These are phyloP conservation scores for Candida dubliniensis DNA, from an alignment of 1,139 yeast genomes.

Conservation along the genomic window DNA sequence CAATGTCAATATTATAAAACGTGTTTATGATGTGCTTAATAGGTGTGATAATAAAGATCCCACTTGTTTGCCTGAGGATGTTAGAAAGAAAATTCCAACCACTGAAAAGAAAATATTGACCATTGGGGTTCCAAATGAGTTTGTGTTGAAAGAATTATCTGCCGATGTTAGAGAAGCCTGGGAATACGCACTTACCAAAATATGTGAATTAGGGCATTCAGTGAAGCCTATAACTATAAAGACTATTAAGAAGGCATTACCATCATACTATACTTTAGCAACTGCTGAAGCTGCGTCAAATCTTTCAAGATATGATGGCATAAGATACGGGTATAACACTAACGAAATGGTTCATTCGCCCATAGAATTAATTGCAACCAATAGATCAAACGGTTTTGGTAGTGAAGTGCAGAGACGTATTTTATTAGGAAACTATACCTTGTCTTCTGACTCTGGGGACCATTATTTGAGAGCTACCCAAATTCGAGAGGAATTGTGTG, in stretches of 20 bases:
- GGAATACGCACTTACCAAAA: slow-evolving; percentile 38
- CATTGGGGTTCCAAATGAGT: slow-evolving; percentile 75
- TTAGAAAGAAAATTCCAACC: slow-evolving; percentile 30
- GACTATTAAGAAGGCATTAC: slow-evolving; percentile 63
- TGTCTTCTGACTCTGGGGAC: slow-evolving; percentile 75
- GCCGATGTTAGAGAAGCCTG: slow-evolving; percentile 48
- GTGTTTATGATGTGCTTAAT: slow-evolving; percentile 59
- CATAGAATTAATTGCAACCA: slow-evolving; percentile 44
- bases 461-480: slow-evolving; percentile 77
- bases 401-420: slow-evolving; percentile 81
- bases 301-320: slow-evolving; percentile 84
- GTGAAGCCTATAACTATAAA: slow-evolving; percentile 70
- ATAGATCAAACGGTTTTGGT: slow-evolving; percentile 72
- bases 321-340: slow-evolving; percentile 64
- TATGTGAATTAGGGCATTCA: slow-evolving; percentile 53
- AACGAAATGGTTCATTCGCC: slow-evolving; percentile 30
- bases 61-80: slow-evolving; percentile 53
- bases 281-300: slow-evolving; percentile 96
- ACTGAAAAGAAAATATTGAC: slow-evolving; percentile 22
- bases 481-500: slow-evolving; percentile 57
- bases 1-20: slow-evolving; percentile 40
- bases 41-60: slow-evolving; percentile 74
- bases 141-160: slow-evolving; percentile 57
- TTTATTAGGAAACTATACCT: slow-evolving; percentile 79
- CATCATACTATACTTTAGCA: slow-evolving; percentile 82